A percentile compares a stretch with the other conserved stretches of the same genome.
Conservation (phyloP, 2,329 filamentous ascomycete genomes). For the Fusarium sarcochroum region DNA sequence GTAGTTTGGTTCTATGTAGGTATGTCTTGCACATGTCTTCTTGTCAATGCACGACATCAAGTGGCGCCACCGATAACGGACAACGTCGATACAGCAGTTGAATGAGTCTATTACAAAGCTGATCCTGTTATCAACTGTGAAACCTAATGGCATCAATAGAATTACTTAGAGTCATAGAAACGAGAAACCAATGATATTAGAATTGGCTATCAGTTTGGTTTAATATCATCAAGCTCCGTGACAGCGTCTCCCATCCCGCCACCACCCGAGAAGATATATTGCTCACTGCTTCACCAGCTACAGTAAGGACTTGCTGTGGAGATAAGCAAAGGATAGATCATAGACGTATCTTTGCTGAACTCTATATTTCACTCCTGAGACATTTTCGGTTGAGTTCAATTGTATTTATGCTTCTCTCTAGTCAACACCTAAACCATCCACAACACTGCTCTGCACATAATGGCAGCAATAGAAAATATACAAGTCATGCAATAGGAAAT, state of each 20-base stretch:
- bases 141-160: not conserved
- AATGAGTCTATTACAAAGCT: not conserved
- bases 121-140: not conserved
- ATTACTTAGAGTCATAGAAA: not conserved
- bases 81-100: slow-evolving; percentile 3
- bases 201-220: not conserved
- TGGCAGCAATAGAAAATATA: slow-evolving; percentile 21
- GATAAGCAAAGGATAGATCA: too few species aligned
- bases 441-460: slow-evolving; percentile 15
- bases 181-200: not conserved
- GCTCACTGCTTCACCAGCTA: too few species aligned
- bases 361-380: not conserved
- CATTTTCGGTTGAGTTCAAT: not conserved
- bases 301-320: not conserved
- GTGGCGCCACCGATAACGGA: slow-evolving; percentile 42
- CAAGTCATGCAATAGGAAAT: slow-evolving; percentile 23
- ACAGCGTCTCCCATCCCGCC: not conserved
- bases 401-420: slow-evolving; percentile 13
- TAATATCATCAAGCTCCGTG: not conserved
- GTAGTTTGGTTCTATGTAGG: not conserved
- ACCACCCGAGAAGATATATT: not conserved
- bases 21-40: slow-evolving; percentile 10
- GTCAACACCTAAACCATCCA: slow-evolving; percentile 24
- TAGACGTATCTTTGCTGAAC: too few species aligned
- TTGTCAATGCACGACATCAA: slow-evolving; percentile 28